Percentiles rank a stretch among this genome's conserved stretches.
phyloP scores from a whole-genome alignment of 441 rosid species.

The Erysimum cheiri region DNA sequence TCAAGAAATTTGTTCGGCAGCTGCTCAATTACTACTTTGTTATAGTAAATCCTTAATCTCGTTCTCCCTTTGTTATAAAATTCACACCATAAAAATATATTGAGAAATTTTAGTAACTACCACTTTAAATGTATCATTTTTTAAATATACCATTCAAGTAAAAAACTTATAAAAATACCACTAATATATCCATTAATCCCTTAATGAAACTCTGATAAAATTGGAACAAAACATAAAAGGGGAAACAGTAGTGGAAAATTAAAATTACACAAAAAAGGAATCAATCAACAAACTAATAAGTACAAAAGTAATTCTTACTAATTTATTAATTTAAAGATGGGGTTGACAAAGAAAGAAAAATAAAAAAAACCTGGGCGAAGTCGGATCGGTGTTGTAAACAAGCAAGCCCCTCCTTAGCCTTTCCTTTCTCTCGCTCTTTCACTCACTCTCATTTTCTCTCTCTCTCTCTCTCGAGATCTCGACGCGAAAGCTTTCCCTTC shows the following conservation, averaged over 20 bases:
- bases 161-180: neutral
- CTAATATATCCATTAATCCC: neutral
- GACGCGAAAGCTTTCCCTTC: slow-evolving; percentile 31
- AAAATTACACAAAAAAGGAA: neutral
- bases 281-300: neutral
- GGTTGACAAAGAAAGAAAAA: neutral
- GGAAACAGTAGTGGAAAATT: neutral
- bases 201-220: neutral
- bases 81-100: neutral
- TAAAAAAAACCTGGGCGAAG: neutral
- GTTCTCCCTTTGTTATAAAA: neutral
- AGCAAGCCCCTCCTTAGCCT: slow-evolving; percentile 49
- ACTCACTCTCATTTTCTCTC: slow-evolving; percentile 13
- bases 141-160: neutral
- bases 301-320: no score
- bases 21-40: neutral
- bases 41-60: neutral
- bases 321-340: neutral
- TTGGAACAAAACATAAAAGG: neutral
- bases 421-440: slow-evolving; percentile 20
- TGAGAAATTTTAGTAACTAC: neutral
- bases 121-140: neutral
- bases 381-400: slow-evolving; percentile 48
- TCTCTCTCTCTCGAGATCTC: slow-evolving; percentile 22
- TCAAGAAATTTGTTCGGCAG: neutral